These are phyloP conservation scores for Scedosporium apiospermum DNA, from an alignment of 2,329 filamentous ascomycete genomes.

Conservation along the genomic window DNA sequence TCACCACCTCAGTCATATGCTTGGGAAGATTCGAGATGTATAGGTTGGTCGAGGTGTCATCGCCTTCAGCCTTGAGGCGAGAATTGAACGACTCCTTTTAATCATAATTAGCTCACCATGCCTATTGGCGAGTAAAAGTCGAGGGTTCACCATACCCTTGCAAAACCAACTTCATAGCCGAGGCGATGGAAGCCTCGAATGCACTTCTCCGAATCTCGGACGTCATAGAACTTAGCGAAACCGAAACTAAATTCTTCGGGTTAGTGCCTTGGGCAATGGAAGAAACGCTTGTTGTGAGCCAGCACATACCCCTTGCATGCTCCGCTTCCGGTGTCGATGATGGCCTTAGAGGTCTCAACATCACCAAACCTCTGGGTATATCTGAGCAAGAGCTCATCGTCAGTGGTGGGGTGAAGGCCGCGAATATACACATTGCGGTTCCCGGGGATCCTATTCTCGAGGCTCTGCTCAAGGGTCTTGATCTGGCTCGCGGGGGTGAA, in stretches of 20 bases:
- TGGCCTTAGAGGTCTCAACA: conserved; percentile 95
- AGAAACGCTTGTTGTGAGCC: background rate
- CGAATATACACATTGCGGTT: conserved; percentile 99
- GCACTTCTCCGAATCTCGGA: conserved; percentile 84
- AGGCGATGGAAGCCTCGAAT: conserved; percentile 92
- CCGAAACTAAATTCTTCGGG: conserved; percentile 58
- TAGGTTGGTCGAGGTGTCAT: conserved; percentile 83
- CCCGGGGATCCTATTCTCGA: conserved; percentile 82
- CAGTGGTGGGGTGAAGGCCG: conserved; percentile 88
- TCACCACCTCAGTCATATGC: conserved; percentile 78
- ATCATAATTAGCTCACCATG: conserved; percentile 16
- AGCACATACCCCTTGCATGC: conserved; percentile 82
- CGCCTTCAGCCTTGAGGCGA: conserved; percentile 90
- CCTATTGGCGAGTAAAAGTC: conserved; percentile 2
- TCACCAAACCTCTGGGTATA: conserved; percentile 85
- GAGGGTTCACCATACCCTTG: conserved; percentile 53
- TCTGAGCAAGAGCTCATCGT: conserved; percentile 74
- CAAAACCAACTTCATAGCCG: conserved; percentile 96
- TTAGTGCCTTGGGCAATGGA: background rate
- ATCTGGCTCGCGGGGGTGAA: conserved; percentile 77
- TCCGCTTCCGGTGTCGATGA: conserved; percentile 88
- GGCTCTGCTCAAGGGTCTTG: conserved; percentile 85
- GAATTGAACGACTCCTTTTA: conserved; percentile 91
- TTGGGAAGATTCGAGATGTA: conserved; percentile 97
- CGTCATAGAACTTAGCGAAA: conserved; percentile 89